Evolutionary conservation across 2,329 filamentous ascomycete genomes (phyloP).

Genomic region (Claviceps sp.): DNA sequence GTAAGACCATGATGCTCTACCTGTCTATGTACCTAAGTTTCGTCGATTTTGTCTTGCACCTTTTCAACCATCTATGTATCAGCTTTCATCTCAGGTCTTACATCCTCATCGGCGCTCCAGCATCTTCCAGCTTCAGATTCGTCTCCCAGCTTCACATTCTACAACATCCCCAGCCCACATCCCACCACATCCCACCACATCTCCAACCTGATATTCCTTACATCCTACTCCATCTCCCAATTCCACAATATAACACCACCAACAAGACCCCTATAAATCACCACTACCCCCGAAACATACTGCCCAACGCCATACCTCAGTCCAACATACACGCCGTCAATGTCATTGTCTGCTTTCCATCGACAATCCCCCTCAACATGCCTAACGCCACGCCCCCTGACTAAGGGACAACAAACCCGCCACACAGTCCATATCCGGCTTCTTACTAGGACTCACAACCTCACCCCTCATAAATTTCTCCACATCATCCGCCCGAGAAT

Average conservation of each 20-base stretch:
- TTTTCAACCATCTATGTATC: not conserved
- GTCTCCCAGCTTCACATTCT: not conserved
- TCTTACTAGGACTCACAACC: slow-evolving; percentile 55
- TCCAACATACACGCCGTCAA: slow-evolving; percentile 81
- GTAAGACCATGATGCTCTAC: too few species aligned
- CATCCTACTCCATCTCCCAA: too few species aligned
- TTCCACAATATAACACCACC: too few species aligned
- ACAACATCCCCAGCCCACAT: not conserved
- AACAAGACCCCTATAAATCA: too few species aligned
- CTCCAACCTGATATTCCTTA: too few species aligned
- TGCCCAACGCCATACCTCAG: slow-evolving; percentile 67
- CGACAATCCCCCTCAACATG: too few species aligned
- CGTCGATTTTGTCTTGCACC: too few species aligned
- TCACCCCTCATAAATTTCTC: slow-evolving; percentile 59
- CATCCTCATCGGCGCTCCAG: too few species aligned
- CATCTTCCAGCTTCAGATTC: too few species aligned
- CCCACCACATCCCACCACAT: too few species aligned
- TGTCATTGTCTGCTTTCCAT: slow-evolving; percentile 31
- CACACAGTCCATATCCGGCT: slow-evolving; percentile 75
- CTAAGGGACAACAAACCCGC: slow-evolving; percentile 80
- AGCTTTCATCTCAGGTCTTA: not conserved
- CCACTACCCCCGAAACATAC: not conserved
- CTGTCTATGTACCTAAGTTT: too few species aligned
- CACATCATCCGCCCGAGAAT: slow-evolving; percentile 42
- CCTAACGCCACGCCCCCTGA: slow-evolving; percentile 73